Evolutionary conservation across 2,329 filamentous ascomycete species (phyloP).

Genomic region (Rhynchosporium secalis): DNA sequence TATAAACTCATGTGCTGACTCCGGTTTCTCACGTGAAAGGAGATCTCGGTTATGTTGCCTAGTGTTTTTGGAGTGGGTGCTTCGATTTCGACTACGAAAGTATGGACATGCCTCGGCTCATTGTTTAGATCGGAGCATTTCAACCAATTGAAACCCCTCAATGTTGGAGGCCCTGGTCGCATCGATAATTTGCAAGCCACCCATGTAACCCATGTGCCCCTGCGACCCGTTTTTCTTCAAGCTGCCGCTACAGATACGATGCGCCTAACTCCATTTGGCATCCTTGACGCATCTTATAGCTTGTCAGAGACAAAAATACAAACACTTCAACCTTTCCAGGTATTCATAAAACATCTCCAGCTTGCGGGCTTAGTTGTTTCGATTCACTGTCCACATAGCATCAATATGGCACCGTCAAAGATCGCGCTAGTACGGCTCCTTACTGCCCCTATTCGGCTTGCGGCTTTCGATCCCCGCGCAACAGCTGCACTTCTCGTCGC

Average conservation of each 20-base stretch:
- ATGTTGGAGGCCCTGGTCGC: not conserved
- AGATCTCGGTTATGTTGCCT: not conserved
- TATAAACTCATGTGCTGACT: not conserved
- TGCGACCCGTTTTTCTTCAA: not conserved
- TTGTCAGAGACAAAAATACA: not conserved
- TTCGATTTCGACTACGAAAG: not conserved
- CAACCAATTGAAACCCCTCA: not conserved
- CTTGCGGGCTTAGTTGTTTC: too few relatives aligned
- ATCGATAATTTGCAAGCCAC: not conserved
- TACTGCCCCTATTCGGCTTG: conserved; percentile 16
- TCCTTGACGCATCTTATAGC: not conserved
- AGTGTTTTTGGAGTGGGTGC: not conserved
- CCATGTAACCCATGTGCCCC: conserved; percentile 1
- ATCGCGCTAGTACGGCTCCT: conserved; percentile 13
- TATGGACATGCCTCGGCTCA: conserved; percentile 11
- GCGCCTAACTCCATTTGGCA: not conserved
- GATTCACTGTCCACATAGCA: not conserved
- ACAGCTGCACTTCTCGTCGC: conserved; percentile 31
- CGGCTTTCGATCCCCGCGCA: conserved; percentile 26
- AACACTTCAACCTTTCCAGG: not conserved
- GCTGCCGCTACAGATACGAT: conserved; percentile 1
- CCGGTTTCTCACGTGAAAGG: conserved; percentile 2
- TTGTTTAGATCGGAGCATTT: not conserved
- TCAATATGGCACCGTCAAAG: conserved; percentile 11
- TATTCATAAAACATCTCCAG: too few relatives aligned